Evolutionary conservation across 2,329 filamentous ascomycete genomes (phyloP).

Genomic region (Sporothrix schenckii): DNA sequence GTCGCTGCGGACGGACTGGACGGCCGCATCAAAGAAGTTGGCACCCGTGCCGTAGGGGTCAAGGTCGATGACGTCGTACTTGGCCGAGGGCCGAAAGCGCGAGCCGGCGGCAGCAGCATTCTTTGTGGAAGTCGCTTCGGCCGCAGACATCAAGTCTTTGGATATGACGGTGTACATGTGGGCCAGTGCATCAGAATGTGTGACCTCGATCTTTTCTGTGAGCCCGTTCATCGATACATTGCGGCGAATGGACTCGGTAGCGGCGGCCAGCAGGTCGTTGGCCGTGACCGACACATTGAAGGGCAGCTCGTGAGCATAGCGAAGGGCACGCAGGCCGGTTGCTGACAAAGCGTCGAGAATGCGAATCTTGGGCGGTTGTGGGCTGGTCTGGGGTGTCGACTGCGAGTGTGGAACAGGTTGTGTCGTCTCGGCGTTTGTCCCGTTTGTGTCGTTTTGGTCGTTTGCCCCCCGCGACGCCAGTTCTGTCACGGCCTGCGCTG

Average conservation of each 20-base stretch:
- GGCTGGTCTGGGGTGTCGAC: constrained; percentile 38
- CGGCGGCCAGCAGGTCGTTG: constrained; percentile 81
- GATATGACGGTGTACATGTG: constrained; percentile 83
- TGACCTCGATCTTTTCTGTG: constrained; percentile 68
- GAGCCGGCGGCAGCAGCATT: constrained; percentile 37
- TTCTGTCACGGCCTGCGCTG: constrained; percentile 20
- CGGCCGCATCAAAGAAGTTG: constrained; percentile 86
- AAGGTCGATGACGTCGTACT: constrained; percentile 93
- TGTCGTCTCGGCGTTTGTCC: constrained; percentile 9
- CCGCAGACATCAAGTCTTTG: constrained; percentile 50
- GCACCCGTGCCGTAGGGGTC: constrained; percentile 95
- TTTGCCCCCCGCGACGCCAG: neutral
- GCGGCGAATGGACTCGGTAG: constrained; percentile 76
- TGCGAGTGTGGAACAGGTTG: constrained; percentile 30
- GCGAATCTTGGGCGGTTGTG: constrained; percentile 61
- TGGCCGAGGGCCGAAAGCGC: constrained; percentile 43
- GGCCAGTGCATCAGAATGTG: constrained; percentile 78
- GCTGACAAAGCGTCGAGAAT: constrained; percentile 95
- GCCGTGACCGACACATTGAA: constrained; percentile 80
- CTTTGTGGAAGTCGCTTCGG: constrained; percentile 33
- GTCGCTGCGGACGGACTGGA: constrained; percentile 80
- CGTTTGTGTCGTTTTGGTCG: neutral
- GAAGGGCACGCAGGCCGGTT: constrained; percentile 84
- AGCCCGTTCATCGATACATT: constrained; percentile 86
- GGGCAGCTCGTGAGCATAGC: constrained; percentile 89